These are phyloP conservation scores for Yarrowia hollandica DNA, from an alignment of 805 yeast genomes.

Conservation along the genomic window DNA sequence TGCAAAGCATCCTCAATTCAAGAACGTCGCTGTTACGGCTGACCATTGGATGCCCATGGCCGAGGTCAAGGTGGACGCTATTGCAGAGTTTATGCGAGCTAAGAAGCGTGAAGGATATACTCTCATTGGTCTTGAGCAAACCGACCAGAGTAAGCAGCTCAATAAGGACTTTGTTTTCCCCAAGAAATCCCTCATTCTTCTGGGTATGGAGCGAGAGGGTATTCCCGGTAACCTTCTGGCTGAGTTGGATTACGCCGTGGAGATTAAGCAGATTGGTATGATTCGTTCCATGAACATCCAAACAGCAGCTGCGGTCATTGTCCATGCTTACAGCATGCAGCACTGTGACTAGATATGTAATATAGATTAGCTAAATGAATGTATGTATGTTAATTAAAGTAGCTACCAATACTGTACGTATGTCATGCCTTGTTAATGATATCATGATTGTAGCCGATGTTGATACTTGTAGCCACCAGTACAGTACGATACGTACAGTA, in stretches of 20 bases:
- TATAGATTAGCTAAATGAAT: neutral
- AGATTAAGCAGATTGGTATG: slow-evolving; percentile 89
- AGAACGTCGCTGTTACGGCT: slow-evolving; percentile 89
- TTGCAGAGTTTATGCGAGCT: slow-evolving; percentile 55
- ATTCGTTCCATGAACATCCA: slow-evolving; percentile 95
- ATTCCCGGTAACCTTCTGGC: slow-evolving; percentile 82
- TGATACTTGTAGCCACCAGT: no score
- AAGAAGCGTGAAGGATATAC: slow-evolving; percentile 79
- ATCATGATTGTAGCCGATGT: no score
- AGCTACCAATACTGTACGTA: no score
- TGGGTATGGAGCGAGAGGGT: slow-evolving; percentile 90
- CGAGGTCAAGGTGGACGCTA: slow-evolving; percentile 63
- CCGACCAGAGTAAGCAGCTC: slow-evolving; percentile 79
- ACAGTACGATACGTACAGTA: no score
- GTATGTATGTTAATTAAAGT: no score
- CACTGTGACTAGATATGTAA: slow-evolving; percentile 46
- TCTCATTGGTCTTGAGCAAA: slow-evolving; percentile 86
- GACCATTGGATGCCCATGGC: slow-evolving; percentile 93
- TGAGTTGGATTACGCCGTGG: slow-evolving; percentile 82
- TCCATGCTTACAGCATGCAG: slow-evolving; percentile 80
- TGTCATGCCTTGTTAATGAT: no score
- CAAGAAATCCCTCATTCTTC: slow-evolving; percentile 66
- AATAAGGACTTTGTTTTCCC: slow-evolving; percentile 70
- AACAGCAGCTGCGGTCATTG: slow-evolving; percentile 93
- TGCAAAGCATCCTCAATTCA: slow-evolving; percentile 66